A percentile compares a stretch with the other conserved stretches of the same genome.
Evolutionary conservation across 192 early-diverging fungal species (phyloP).

Genomic region (Haplosporangium gracile): DNA sequence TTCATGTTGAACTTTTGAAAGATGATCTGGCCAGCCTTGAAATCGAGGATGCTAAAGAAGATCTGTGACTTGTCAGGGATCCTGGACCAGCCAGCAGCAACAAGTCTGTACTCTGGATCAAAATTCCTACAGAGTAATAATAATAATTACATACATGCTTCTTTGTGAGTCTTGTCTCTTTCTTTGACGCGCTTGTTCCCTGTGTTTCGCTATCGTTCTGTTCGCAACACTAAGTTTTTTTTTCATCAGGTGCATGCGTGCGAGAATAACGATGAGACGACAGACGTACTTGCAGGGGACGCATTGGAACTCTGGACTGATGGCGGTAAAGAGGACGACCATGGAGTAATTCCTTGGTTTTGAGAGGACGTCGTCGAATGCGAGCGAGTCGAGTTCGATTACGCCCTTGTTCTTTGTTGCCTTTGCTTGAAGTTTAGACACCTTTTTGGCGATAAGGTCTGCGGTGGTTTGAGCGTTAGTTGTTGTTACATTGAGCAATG

Average conservation of each 20-base stretch:
- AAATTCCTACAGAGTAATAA: slow-evolving; percentile 71
- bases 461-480: not conserved
- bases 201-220: not conserved
- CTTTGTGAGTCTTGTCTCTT: slow-evolving; percentile 4
- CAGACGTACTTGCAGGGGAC: slow-evolving; percentile 76
- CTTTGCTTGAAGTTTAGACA: slow-evolving; percentile 24
- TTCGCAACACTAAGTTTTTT: not conserved
- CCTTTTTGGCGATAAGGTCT: slow-evolving; percentile 21
- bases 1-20: slow-evolving; percentile 71
- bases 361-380: slow-evolving; percentile 69
- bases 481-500: slow-evolving; percentile 11
- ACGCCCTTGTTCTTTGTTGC: slow-evolving; percentile 50
- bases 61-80: slow-evolving; percentile 55
- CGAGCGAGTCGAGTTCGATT: slow-evolving; percentile 67
- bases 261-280: not conserved
- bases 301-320: slow-evolving; percentile 72
- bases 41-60: slow-evolving; percentile 79
- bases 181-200: not conserved
- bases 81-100: slow-evolving; percentile 66
- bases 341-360: slow-evolving; percentile 79
- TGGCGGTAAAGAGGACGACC: slow-evolving; percentile 76
- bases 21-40: slow-evolving; percentile 68
- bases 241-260: not conserved
- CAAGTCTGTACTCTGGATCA: slow-evolving; percentile 73
- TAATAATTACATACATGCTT: not conserved